phyloP scores from a whole-genome alignment of 495 filamentous ascomycete species.

The Podospora anserina region DNA sequence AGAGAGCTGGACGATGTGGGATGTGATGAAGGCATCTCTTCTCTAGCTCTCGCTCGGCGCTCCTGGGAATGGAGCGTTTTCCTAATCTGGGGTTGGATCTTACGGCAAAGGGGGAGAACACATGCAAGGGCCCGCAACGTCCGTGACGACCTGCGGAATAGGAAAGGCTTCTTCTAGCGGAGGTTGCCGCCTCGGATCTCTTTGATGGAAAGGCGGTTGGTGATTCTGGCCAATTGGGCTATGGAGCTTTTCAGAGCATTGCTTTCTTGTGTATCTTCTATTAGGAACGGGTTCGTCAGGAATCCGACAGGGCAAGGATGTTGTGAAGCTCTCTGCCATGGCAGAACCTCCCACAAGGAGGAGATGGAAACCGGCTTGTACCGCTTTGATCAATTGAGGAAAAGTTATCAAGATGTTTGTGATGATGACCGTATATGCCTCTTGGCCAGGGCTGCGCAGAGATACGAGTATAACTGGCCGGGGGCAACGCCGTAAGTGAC shows the following conservation, averaged over 20 bases:
- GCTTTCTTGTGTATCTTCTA: slow-evolving; percentile 1
- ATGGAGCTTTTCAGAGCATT: slow-evolving; percentile 7
- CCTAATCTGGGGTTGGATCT: not conserved
- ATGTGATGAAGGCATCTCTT: not conserved
- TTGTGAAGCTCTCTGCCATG: not conserved
- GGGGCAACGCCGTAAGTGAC: not conserved
- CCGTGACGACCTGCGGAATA: slow-evolving; percentile 2
- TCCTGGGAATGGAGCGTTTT: not conserved
- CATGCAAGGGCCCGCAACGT: not conserved
- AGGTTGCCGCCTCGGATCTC: not conserved
- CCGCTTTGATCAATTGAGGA: not conserved
- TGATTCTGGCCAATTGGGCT: slow-evolving; percentile 5
- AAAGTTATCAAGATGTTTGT: slow-evolving; percentile 3
- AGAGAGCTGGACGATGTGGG: not conserved
- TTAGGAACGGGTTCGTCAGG: not conserved
- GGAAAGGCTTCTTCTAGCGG: slow-evolving; percentile 3
- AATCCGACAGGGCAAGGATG: slow-evolving; percentile 2
- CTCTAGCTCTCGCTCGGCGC: not conserved
- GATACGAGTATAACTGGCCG: slow-evolving; percentile 15
- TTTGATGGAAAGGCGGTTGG: not conserved
- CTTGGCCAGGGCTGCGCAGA: slow-evolving; percentile 6
- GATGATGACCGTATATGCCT: not conserved
- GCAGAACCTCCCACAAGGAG: not conserved
- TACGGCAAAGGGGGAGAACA: not conserved
- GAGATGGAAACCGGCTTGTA: slow-evolving; percentile 2